Evolutionary conservation across 768 basidiomycete genomes (phyloP), one percentile per base, ranked within the genome.

Genomic region (Lactarius sanguifluus): DNA sequence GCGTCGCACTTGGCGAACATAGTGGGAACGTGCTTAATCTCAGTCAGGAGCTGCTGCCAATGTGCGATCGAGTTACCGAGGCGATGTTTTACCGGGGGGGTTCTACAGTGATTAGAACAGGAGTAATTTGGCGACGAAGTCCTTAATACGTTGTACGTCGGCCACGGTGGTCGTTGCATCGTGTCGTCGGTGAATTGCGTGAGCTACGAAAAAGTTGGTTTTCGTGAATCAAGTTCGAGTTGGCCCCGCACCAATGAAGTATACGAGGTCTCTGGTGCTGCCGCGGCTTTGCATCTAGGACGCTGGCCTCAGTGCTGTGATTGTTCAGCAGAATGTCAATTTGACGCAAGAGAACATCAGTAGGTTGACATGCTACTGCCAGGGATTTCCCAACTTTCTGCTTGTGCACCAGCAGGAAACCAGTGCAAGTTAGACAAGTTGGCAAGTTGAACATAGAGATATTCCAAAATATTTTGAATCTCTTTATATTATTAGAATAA

Each of bases 51-150:
- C 71, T 96, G 92, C 74, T 96, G 94, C 97, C 97, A 98, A 76
- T 90, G 83, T 2, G 86, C 86, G 28, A 98, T 86, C 15, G 92
- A 92, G 76, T 98, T 96, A 9, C 96, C 97, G 7, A 99, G 88
- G 0, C 92, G 90, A 98, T 92, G 90, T 82, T 98, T 96, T 34
- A 95, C 85, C 94, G 52, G 98, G 86, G 75, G n/a, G n/a, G n/a
- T 99, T 97, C 96, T 96, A 98, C 0, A 98, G 82, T 0, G 96
- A 96, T 77, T 98, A 96, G 85, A 99, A 98, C 73, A 96, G 96
- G 0, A 98, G 85, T 96, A 96, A 99, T 79, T 97, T 97, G 65
- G 83, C 91, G 57, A 98, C 94, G 77, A 98, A 99, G 56, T 90
- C 89, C 71, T 84, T 88, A 99, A 99, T 83, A 66, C 92, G 87